Conservation (phyloP, 495 filamentous ascomycete species). For the Beverwykella pulmonaria region DNA sequence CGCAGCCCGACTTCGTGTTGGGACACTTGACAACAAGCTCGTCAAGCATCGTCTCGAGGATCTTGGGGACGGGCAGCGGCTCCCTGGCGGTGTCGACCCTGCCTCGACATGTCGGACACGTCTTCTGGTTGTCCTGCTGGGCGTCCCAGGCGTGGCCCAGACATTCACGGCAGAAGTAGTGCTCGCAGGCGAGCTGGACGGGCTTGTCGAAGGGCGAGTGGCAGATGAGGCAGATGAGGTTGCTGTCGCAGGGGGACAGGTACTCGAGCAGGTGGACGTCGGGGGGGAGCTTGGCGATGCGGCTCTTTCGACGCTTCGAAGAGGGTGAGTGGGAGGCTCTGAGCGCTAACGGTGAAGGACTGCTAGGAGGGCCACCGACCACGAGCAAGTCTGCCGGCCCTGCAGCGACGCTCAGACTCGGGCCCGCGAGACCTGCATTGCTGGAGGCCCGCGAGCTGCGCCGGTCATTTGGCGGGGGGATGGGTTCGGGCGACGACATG, state of each 20-base stretch:
- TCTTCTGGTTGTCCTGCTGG: conserved; percentile 25
- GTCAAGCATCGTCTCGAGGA: conserved; percentile 70
- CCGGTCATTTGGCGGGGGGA: conserved; percentile 32
- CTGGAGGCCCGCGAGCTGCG: conserved; percentile 33
- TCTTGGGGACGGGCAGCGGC: conserved; percentile 49
- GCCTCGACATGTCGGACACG: conserved; percentile 48
- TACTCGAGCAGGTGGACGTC: conserved; percentile 74
- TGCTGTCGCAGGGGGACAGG: conserved; percentile 67
- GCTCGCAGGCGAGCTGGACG: conserved; percentile 67
- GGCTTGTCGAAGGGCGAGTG: conserved; percentile 73
- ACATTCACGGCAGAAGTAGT: conserved; percentile 70
- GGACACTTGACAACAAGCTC: conserved; percentile 76
- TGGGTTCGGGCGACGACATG: conserved; percentile 34
- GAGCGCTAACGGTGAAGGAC: conserved; percentile 35
- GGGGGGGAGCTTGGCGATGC: conserved; percentile 39
- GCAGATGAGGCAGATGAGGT: conserved; percentile 83
- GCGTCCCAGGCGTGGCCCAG: conserved; percentile 50
- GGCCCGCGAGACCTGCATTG: conserved; percentile 10
- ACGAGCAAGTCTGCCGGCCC: conserved; percentile 31
- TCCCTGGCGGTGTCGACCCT: conserved; percentile 27
- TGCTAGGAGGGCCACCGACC: conserved; percentile 38
- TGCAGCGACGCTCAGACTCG: conserved; percentile 13
- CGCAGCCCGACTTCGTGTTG: conserved; percentile 63
- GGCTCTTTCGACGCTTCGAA: conserved; percentile 34
- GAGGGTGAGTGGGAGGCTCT: conserved; percentile 38